Evolutionary conservation across 768 basidiomycete species (phyloP).

Genomic region (Multifurca ochricompacta): DNA sequence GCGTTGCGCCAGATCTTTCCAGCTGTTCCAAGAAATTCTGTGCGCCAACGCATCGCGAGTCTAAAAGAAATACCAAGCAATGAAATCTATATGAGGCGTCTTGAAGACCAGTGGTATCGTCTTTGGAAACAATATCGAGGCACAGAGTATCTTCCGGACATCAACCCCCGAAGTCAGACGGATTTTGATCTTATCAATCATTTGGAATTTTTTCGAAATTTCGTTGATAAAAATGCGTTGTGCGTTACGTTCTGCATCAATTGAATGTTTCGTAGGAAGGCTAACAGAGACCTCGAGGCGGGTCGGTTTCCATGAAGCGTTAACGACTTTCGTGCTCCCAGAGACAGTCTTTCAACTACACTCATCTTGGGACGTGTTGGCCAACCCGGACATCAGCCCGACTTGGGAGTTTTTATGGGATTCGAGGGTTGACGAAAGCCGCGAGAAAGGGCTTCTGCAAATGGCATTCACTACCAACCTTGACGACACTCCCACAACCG

Average conservation of each 20-base stretch:
- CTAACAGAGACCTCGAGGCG: slow-evolving; percentile 36
- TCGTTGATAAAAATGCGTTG: slow-evolving; percentile 84
- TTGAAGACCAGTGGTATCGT: slow-evolving; percentile 77
- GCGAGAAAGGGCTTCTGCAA: slow-evolving; percentile 59
- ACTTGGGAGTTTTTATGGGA: slow-evolving; percentile 74
- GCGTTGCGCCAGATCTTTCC: slow-evolving; percentile 78
- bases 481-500: slow-evolving; percentile 32
- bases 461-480: slow-evolving; percentile 44
- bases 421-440: slow-evolving; percentile 59
- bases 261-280: not conserved
- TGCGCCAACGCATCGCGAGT: slow-evolving; percentile 58
- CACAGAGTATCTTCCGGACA: slow-evolving; percentile 60
- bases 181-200: slow-evolving; percentile 81
- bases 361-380: slow-evolving; percentile 43
- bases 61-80: slow-evolving; percentile 56
- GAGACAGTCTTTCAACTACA: slow-evolving; percentile 37
- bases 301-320: slow-evolving; percentile 49
- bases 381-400: slow-evolving; percentile 35
- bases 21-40: slow-evolving; percentile 60
- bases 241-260: slow-evolving; percentile 37
- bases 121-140: slow-evolving; percentile 70
- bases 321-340: slow-evolving; percentile 33
- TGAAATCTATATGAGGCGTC: slow-evolving; percentile 65
- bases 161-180: slow-evolving; percentile 53
- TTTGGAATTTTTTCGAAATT: slow-evolving; percentile 67